Conservation (phyloP, 2,329 filamentous ascomycete species). For the Colletotrichum liriopes region DNA sequence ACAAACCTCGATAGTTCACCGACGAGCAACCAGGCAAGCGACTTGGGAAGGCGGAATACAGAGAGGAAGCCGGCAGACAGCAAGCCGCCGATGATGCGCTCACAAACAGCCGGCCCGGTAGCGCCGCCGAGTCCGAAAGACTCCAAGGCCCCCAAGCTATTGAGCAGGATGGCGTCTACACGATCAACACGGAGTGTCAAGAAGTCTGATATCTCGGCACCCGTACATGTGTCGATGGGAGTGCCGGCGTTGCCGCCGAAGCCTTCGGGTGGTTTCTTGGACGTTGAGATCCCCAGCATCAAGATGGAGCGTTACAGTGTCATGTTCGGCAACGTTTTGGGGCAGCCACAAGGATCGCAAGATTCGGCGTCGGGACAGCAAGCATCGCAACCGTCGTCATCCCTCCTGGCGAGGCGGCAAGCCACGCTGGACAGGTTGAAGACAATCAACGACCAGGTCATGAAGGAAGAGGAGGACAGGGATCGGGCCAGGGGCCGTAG, state of each 20-base stretch:
- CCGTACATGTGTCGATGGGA: slow-evolving; percentile 46
- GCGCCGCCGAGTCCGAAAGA: slow-evolving; percentile 36
- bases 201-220: slow-evolving; percentile 48
- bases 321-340: slow-evolving; percentile 87
- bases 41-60: slow-evolving; percentile 56
- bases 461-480: slow-evolving; percentile 55
- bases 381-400: slow-evolving; percentile 47
- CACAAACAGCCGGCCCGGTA: slow-evolving; percentile 57
- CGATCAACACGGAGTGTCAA: slow-evolving; percentile 42
- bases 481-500: slow-evolving; percentile 55
- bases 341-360: slow-evolving; percentile 54
- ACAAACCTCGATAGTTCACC: slow-evolving; percentile 13
- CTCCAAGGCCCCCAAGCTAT: slow-evolving; percentile 42
- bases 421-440: slow-evolving; percentile 72
- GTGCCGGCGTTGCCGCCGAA: slow-evolving; percentile 43
- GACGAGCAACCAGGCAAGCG: slow-evolving; percentile 24
- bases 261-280: slow-evolving; percentile 64
- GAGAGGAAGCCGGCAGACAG: slow-evolving; percentile 55
- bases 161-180: slow-evolving; percentile 44
- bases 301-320: slow-evolving; percentile 92
- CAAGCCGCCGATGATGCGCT: slow-evolving; percentile 61
- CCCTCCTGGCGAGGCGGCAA: slow-evolving; percentile 71
- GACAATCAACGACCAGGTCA: slow-evolving; percentile 64
- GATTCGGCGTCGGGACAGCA: slow-evolving; percentile 44
- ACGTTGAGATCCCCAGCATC: slow-evolving; percentile 85